Evolutionary conservation across 768 basidiomycete genomes (phyloP), one percentile per base, ranked within the genome.

Genomic region (Boletus coccyginus): DNA sequence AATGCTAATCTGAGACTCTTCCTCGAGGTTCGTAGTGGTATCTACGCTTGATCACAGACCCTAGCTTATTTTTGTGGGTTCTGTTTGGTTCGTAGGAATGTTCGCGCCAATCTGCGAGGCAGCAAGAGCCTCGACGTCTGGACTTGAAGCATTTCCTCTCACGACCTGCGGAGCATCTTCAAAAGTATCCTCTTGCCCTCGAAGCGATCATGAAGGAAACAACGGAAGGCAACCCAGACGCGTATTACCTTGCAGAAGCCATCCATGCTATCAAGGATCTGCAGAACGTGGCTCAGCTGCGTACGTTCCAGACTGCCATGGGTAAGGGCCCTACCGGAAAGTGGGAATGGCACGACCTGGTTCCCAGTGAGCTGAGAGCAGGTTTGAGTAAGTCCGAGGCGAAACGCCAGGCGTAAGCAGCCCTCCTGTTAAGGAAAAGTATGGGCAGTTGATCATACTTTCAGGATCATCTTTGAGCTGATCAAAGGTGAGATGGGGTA

Each of bases 401-500:
- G 19, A 92, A 92, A 69, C 83, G 92, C 35, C 94, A 96, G 73
- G 81, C 86, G 92, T 94, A 69, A 72, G 90, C 72, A 39, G 5
- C 17, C 24, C 16, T 11, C 56, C 24, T 32, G n/a, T 52, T 35
- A 40, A 47, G 53, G 40, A 44, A 17, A 16, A 12, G 12, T 7
- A 17, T 14, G 21, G 53, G 50, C 38, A 33, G 50, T 31, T 55
- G 21, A 55, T 33, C 16, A 12, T n/a, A 0, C 21, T 56, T 43
- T 38, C 60, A 94, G 92, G 43, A 86, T 94, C 64, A 94, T 96
- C 49, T 97, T 95, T 65, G 94, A 97, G 75, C 71, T 96, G 58
- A 96, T 97, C 71, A 92, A 96, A 71, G 90, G 91, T 60, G 94
- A 97, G 71, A 96, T 96, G 92, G 84, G 86, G 29, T 97, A 95